Percentiles rank a stretch among this genome's conserved stretches.
phyloP scores from a whole-genome alignment of 441 rosid species.

The Gossypium schwendimanii region DNA sequence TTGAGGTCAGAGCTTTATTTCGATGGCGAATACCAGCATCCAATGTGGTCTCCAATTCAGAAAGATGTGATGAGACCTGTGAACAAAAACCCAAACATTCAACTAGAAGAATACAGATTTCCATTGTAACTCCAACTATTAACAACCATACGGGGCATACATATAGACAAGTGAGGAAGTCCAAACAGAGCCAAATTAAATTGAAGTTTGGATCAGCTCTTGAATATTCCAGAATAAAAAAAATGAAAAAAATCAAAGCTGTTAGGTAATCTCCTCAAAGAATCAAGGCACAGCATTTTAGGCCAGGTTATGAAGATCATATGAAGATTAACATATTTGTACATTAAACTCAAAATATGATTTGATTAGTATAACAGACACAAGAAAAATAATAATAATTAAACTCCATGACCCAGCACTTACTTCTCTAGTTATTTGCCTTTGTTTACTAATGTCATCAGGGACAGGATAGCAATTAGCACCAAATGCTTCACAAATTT shows the following conservation, averaged over 20 bases:
- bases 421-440: slow-evolving; percentile 87
- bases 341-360: background rate
- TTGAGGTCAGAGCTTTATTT: slow-evolving; percentile 62
- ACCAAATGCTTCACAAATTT: slow-evolving; percentile 92
- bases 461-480: slow-evolving; percentile 95
- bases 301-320: background rate
- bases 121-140: background rate
- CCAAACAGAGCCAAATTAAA: slow-evolving; percentile 5
- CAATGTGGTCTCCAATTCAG: slow-evolving; percentile 91
- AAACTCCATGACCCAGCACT: slow-evolving; percentile 24
- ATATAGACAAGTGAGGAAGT: slow-evolving; percentile 2
- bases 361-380: background rate
- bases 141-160: background rate
- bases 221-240: background rate
- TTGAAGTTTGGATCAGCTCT: background rate
- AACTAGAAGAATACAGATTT: slow-evolving; percentile 11
- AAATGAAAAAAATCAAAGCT: slow-evolving; percentile 2
- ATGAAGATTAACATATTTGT: background rate
- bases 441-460: slow-evolving; percentile 74
- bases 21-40: slow-evolving; percentile 84
- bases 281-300: slow-evolving; percentile 7
- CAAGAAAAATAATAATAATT: background rate
- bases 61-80: slow-evolving; percentile 81
- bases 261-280: background rate
- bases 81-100: slow-evolving; percentile 27